Base-by-base conservation (phyloP, 306 rosid species). In the Potentilla sterilis region DNA sequence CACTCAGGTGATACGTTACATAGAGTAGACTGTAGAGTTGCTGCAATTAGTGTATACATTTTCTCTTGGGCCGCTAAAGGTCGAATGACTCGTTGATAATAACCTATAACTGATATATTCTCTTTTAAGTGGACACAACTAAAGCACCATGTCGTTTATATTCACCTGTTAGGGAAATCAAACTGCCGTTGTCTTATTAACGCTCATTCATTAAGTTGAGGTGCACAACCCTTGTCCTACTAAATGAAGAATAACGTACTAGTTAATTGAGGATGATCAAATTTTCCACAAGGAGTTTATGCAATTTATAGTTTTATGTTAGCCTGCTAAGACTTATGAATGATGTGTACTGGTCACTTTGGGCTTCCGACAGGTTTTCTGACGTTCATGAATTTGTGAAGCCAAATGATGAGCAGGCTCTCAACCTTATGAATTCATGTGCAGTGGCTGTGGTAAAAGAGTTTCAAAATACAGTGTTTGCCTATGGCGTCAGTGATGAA, bases 401-500 rank as follows among this genome's bases (percentile, higher is more conserved):
- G 85, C 98, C 96, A 8, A 93, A 91, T 83, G 98, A 91, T 79
- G 92, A 80, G 76, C 83, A 81, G 65, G 97, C 97, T 77, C 87
- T 91, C 76, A 86, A 88, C 54, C 90, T 91, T 80, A 91, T 93
- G 98, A 93, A 91, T 78, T 81, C 84, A 22, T 88, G 96, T 87
- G 92, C 96, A 44, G 71, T 82, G 79, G 86, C 88, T 59, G 91
- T 91, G 75, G 69, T 86, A 44, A 85, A 86, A 83, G 87, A 93
- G 86, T 90, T 89, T 81, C 81, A 49, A 52, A 97, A 91, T 78
- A 65, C 86, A 65, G 89, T 91, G 32, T 93, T 89, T 70, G 81
- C 96, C 42, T 93, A 86, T 78, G 96, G 98, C 34, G 93, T 89
- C 75, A 87, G 96, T 58, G 96, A 93, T 19, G 96, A 93, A 80